These are phyloP conservation scores for Trichoderma gamsii DNA, from an alignment of 495 filamentous ascomycete species.

Conservation along the genomic window DNA sequence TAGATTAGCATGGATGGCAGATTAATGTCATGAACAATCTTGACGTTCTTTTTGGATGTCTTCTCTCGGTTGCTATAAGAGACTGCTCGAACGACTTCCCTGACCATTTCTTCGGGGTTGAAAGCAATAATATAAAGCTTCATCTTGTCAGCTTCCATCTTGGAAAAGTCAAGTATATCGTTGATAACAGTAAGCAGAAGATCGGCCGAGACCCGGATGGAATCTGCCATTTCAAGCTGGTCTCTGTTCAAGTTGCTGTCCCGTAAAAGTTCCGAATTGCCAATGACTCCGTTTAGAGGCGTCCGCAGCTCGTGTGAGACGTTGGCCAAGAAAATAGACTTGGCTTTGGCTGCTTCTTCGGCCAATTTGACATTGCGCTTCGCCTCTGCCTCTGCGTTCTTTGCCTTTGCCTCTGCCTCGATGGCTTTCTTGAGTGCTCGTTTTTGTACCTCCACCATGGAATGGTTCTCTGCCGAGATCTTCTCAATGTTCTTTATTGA, in stretches of 20 bases:
- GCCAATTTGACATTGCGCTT: slow-evolving; percentile 82
- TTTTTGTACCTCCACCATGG: slow-evolving; percentile 85
- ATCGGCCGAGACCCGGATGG: slow-evolving; percentile 83
- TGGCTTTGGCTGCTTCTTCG: slow-evolving; percentile 85
- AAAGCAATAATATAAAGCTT: slow-evolving; percentile 82
- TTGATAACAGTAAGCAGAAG: slow-evolving; percentile 91
- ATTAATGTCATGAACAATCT: slow-evolving; percentile 66
- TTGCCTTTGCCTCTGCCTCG: slow-evolving; percentile 76
- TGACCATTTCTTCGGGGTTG: slow-evolving; percentile 78
- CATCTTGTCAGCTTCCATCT: slow-evolving; percentile 94
- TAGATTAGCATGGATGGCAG: slow-evolving; percentile 74
- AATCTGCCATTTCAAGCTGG: slow-evolving; percentile 87
- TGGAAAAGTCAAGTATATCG: slow-evolving; percentile 89
- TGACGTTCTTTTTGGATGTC: slow-evolving; percentile 51
- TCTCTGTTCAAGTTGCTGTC: slow-evolving; percentile 70
- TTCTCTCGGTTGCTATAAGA: slow-evolving; percentile 79
- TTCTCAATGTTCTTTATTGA: slow-evolving; percentile 76
- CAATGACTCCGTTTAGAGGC: slow-evolving; percentile 84
- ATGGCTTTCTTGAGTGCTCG: slow-evolving; percentile 71
- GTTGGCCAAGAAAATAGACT: slow-evolving; percentile 88
- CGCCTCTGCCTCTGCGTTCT: slow-evolving; percentile 73
- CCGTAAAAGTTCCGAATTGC: slow-evolving; percentile 80
- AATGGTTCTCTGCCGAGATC: slow-evolving; percentile 71
- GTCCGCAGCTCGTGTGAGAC: slow-evolving; percentile 84
- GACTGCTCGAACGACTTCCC: slow-evolving; percentile 78